Evolutionary conservation across 2,329 filamentous ascomycete genomes (phyloP), one percentile per base, ranked within the genome.

Genomic region (Tolypocladium sp.): DNA sequence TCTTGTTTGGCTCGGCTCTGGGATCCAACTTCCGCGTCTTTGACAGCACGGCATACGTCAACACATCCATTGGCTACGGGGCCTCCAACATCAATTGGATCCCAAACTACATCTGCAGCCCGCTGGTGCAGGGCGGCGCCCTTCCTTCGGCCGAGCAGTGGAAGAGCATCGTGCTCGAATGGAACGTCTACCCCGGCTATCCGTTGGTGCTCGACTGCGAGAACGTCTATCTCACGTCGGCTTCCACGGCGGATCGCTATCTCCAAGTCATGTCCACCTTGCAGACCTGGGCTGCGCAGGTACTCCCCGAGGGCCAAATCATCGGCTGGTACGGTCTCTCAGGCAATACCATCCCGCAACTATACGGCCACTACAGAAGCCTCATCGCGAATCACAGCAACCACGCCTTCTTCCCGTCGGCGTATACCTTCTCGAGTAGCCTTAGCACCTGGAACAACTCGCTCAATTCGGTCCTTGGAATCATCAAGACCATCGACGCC

Each of bases 41-140:
- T 53, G 59, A 60, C 33, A 59, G 53, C 38, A 60, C 59, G 3
- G 57, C 57, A 7, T 59, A 60, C 42, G 37, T 53, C 22, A 60
- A 60, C 57, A 60, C 53, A 20, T 53, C 42, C 38, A 57, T 61
- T 17, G 59, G 59, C 44, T 57, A 56, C 53, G 57, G 53, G 5
- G n/a, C 59, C 37, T 58, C 59, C 15, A 46, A 46, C 57, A 59
- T 60, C 42, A 60, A 60, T 33, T 59, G 57, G 57, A 54, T 60
- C 27, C 59, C 59, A 9, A 52, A 56, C 37, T 33, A 33, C 7
- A 52, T 58, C 8, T 60, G 59, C 53, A 59, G 46, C 37, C 59
- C 59, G 5, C 57, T 60, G 25, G 30, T 51, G 49, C 13, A 44
- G 58, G 44, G 44, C 27, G 57, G 57, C 17, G 53, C 37, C 17